These are phyloP conservation scores for Tympanopsis confertula DNA, from an alignment of 2,329 filamentous ascomycete species.

Conservation along the genomic window DNA sequence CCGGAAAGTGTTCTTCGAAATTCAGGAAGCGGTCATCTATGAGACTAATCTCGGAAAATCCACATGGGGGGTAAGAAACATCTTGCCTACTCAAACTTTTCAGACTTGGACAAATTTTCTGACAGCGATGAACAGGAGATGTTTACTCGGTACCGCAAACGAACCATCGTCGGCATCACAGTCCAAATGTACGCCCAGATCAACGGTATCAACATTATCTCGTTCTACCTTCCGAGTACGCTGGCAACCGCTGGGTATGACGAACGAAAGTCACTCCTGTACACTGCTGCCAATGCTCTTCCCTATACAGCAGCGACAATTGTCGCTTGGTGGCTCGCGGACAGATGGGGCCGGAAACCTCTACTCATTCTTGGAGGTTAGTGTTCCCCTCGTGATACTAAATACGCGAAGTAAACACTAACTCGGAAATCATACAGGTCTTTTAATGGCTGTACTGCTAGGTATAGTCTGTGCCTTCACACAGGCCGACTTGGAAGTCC, in stretches of 20 bases:
- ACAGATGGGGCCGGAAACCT: slow-evolving; percentile 24
- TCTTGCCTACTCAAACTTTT: too few species aligned
- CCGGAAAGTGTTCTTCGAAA: slow-evolving; percentile 20
- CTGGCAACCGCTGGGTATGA: slow-evolving; percentile 21
- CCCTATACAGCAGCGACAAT: slow-evolving; percentile 25
- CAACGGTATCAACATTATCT: slow-evolving; percentile 28
- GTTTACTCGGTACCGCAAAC: slow-evolving; percentile 27
- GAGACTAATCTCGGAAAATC: slow-evolving; percentile 19
- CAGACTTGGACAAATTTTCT: too few species aligned
- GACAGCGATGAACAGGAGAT: slow-evolving; percentile 16
- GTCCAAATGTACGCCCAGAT: slow-evolving; percentile 26
- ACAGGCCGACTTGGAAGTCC: slow-evolving; percentile 14
- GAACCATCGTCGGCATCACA: slow-evolving; percentile 25
- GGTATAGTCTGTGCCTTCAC: slow-evolving; percentile 24
- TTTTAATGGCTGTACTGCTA: slow-evolving; percentile 19
- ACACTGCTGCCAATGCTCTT: slow-evolving; percentile 24
- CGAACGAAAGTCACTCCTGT: slow-evolving; percentile 22
- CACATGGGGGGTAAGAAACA: slow-evolving; percentile 16
- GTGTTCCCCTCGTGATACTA: background rate
- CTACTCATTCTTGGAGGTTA: slow-evolving; percentile 16
- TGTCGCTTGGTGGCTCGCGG: slow-evolving; percentile 24
- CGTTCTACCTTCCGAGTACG: slow-evolving; percentile 25
- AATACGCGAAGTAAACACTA: background rate
- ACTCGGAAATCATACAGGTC: slow-evolving; percentile 5
- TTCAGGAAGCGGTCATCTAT: slow-evolving; percentile 22